Conservation (phyloP, 495 filamentous ascomycete genomes). For the Hypoxylon subgilvum region DNA sequence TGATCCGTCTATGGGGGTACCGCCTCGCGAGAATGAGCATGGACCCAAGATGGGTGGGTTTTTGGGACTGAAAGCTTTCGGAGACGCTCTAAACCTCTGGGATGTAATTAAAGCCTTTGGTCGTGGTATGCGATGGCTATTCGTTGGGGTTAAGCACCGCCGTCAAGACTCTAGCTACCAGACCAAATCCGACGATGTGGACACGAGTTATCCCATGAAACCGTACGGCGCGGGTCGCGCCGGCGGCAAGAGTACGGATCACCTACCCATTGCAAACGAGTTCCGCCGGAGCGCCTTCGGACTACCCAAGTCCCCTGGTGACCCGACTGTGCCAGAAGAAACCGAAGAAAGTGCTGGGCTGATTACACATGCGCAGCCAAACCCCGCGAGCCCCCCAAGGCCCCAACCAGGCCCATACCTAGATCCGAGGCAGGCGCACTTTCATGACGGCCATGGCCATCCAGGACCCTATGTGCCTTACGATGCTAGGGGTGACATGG, state of each 20-base stretch:
- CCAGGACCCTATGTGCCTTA: slow-evolving; percentile 26
- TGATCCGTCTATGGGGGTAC: slow-evolving; percentile 30
- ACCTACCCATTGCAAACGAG: slow-evolving; percentile 51
- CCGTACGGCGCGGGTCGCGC: slow-evolving; percentile 25
- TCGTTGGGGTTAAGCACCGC: slow-evolving; percentile 68
- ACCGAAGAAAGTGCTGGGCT: slow-evolving; percentile 55
- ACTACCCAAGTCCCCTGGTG: slow-evolving; percentile 16
- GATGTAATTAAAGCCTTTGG: slow-evolving; percentile 81
- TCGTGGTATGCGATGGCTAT: slow-evolving; percentile 79
- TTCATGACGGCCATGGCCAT: slow-evolving; percentile 35
- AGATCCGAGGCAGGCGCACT: slow-evolving; percentile 29
- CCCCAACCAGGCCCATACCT: slow-evolving; percentile 25
- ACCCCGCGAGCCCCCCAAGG: slow-evolving; percentile 40
- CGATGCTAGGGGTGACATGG: slow-evolving; percentile 37
- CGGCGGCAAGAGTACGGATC: slow-evolving; percentile 42
- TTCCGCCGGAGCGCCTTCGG: slow-evolving; percentile 51
- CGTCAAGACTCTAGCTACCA: slow-evolving; percentile 54
- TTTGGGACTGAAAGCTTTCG: slow-evolving; percentile 66
- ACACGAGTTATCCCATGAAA: slow-evolving; percentile 43
- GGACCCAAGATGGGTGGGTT: slow-evolving; percentile 65
- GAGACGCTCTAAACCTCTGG: slow-evolving; percentile 81
- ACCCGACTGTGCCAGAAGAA: slow-evolving; percentile 48
- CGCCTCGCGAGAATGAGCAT: slow-evolving; percentile 58
- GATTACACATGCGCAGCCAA: slow-evolving; percentile 55
- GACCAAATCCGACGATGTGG: slow-evolving; percentile 37